Conservation (phyloP, 2,329 filamentous ascomycete genomes). For the Endothia cerciana region DNA sequence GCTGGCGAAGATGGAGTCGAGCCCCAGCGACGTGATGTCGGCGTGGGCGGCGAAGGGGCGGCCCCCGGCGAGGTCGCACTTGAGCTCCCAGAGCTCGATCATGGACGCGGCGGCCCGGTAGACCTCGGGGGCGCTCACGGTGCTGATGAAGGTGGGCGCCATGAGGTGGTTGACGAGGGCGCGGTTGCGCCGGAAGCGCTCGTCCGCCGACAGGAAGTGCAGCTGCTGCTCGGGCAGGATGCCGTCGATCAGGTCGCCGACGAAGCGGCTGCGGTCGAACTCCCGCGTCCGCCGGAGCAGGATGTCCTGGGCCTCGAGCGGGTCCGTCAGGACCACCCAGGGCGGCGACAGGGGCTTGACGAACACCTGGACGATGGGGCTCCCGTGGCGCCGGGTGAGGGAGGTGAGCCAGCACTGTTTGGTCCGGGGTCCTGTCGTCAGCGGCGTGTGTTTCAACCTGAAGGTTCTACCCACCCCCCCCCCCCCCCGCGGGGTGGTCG, state of each 20-base stretch:
- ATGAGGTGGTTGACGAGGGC: conserved; percentile 20
- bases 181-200: conserved; percentile 8
- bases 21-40: conserved; percentile 19
- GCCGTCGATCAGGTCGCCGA: conserved; percentile 35
- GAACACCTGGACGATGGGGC: conserved; percentile 53
- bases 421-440: not conserved
- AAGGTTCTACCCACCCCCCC: no score
- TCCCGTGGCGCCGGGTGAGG: conserved; percentile 38
- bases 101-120: conserved; percentile 30
- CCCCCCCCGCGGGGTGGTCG: no score
- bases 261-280: conserved; percentile 16
- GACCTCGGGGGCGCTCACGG: conserved; percentile 16
- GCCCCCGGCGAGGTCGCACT: conserved; percentile 26
- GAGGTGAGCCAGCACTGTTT: conserved; percentile 37
- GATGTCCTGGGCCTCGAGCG: conserved; percentile 31
- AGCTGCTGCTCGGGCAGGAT: conserved; percentile 41
- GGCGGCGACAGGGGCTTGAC: conserved; percentile 43
- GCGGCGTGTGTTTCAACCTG: no score
- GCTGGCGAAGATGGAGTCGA: conserved; percentile 32
- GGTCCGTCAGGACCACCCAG: conserved; percentile 31
- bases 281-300: conserved; percentile 31
- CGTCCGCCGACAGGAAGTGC: conserved; percentile 32
- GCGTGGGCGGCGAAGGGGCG: conserved; percentile 23
- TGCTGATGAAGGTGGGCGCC: conserved; percentile 18
- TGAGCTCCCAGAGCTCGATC: conserved; percentile 30